Conservation (phyloP, 2,329 filamentous ascomycete species). For the Coniochaeta sp. region DNA sequence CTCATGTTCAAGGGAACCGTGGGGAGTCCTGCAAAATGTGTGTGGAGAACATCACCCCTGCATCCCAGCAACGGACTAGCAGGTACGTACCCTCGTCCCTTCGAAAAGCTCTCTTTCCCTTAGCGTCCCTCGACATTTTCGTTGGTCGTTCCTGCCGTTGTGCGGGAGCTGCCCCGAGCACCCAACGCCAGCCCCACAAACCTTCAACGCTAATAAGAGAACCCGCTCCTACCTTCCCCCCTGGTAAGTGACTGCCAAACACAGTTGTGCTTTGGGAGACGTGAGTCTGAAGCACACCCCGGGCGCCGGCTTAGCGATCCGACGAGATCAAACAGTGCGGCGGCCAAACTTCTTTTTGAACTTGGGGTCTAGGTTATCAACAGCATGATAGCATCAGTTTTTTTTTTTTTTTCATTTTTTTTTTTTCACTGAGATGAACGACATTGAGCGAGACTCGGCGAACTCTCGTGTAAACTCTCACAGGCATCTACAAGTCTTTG, state of each 20-base stretch:
- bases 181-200: not conserved
- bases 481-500: too few relatives aligned
- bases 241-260: not conserved
- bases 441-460: too few relatives aligned
- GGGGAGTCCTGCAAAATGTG: not conserved
- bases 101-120: not conserved
- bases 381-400: too few relatives aligned
- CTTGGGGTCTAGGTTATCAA: too few relatives aligned
- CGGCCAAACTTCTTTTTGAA: not conserved
- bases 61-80: not conserved
- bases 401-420: too few relatives aligned
- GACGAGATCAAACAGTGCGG: not conserved
- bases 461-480: too few relatives aligned
- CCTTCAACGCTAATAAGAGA: not conserved
- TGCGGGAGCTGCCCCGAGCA: constrained; percentile 1
- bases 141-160: not conserved
- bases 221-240: not conserved
- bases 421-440: too few relatives aligned
- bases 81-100: not conserved
- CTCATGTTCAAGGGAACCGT: not conserved
- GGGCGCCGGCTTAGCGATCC: not conserved
- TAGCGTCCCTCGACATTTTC: not conserved
- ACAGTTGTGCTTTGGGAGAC: not conserved
- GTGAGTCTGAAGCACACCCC: not conserved
- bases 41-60: not conserved